Evolutionary conservation across 2,329 filamentous ascomycete genomes (phyloP).

Genomic region (Nigrospora oryzae): DNA sequence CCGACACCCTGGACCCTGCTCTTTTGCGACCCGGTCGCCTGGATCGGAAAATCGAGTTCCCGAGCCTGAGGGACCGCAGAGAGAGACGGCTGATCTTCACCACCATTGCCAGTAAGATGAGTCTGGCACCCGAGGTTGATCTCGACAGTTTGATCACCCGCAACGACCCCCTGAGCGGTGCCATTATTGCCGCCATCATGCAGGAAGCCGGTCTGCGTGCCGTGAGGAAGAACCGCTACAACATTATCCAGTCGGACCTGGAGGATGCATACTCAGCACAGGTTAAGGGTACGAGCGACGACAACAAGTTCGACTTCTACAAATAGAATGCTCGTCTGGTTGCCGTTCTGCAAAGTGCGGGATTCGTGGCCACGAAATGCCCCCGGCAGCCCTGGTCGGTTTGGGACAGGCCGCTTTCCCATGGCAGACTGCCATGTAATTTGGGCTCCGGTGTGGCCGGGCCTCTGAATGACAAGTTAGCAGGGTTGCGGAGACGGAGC

Average conservation of each 20-base stretch:
- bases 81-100: conserved; percentile 94
- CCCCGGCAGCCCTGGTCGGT: too few relatives aligned
- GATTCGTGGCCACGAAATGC: too few relatives aligned
- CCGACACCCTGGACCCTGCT: conserved; percentile 92
- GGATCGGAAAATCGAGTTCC: conserved; percentile 98
- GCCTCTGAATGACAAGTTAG: too few relatives aligned
- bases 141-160: conserved; percentile 92
- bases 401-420: too few relatives aligned
- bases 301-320: conserved; percentile 86
- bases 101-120: conserved; percentile 98
- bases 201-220: conserved; percentile 93
- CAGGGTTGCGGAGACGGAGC: too few relatives aligned
- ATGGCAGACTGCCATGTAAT: too few relatives aligned
- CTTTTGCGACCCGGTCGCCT: conserved; percentile 89
- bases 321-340: conserved; percentile 41
- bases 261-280: conserved; percentile 97
- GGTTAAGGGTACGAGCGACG: conserved; percentile 68
- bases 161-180: conserved; percentile 91
- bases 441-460: too few relatives aligned
- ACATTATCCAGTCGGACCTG: conserved; percentile 94
- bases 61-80: conserved; percentile 84
- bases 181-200: conserved; percentile 98
- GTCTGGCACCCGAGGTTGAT: conserved; percentile 90
- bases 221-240: conserved; percentile 96
- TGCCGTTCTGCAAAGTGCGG: too few relatives aligned